Percentiles rank a stretch among this genome's conserved stretches.
These are phyloP conservation scores for Dictyostelium firmibasis DNA, from an alignment of 78 protist genomes.

Conservation along the genomic window DNA sequence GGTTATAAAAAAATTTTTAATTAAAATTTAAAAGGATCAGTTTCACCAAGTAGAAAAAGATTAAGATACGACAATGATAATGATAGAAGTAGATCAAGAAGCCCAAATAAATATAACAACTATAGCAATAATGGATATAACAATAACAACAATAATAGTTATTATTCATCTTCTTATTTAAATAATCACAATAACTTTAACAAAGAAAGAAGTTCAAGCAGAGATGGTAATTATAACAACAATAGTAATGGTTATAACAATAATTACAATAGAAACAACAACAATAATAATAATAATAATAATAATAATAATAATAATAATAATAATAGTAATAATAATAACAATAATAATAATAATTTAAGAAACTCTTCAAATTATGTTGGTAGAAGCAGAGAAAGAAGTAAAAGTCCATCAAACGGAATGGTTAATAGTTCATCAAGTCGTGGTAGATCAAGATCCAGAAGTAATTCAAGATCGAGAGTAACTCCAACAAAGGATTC, in stretches of 20 bases:
- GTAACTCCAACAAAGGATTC: not conserved
- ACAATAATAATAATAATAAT: not conserved
- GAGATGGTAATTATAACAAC: not conserved
- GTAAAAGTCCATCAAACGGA: not conserved
- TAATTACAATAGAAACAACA: not conserved
- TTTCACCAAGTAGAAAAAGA: slow-evolving; percentile 4
- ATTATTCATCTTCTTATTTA: not conserved
- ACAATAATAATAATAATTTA: not conserved
- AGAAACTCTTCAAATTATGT: not conserved
- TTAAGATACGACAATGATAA: not conserved
- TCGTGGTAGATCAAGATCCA: slow-evolving; percentile 19
- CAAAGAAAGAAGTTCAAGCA: not conserved
- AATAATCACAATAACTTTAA: not conserved
- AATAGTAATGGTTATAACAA: not conserved
- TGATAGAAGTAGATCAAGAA: slow-evolving; percentile 5
- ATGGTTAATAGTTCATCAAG: not conserved
- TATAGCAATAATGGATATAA: not conserved
- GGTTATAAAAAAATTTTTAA: too few species aligned
- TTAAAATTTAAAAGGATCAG: slow-evolving; percentile 1
- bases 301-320: not conserved
- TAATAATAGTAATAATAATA: not conserved
- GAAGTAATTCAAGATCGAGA: slow-evolving; percentile 10
- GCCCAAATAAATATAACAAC: not conserved
- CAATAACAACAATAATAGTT: not conserved
- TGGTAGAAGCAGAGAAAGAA: not conserved